Base-by-base conservation (phyloP, 352 stramenopile species). In the Phytopythium sindhum region DNA sequence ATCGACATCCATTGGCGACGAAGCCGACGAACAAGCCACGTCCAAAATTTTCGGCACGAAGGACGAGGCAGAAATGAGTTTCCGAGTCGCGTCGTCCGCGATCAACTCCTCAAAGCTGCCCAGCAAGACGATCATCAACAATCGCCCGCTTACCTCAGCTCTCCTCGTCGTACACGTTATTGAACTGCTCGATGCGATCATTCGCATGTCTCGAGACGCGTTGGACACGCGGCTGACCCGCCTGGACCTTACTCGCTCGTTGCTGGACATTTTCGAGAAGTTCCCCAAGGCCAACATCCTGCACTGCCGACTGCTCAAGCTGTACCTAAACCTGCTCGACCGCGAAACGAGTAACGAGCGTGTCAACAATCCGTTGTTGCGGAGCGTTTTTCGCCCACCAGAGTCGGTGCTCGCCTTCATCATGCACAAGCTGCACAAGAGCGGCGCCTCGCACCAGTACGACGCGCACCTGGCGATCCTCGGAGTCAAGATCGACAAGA, bases 401-500 rank as follows among this genome's bases (percentile, higher is more conserved):
- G 76, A 86, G 59, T 91, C 81, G 1, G 73, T 93, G 23, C 64
- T 90, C 48, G 73, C 77, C 28, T 91, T 89, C 28, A 89, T 93
- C 56, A 70, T 89, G 65, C 69, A 74, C 35, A 91, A 91, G 56
- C 51, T 93, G 15, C 57, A 87, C 57, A 62, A 74, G 14, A 91
- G 75, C 37, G 62, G 65, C 10, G 73, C 72, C 23, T 72, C 66
- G 9, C 84, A 89, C 47, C 72, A 75, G 14, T 93, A 90, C 50
- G 84, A 91, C 37, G 76, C 81, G 14, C 84, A 93, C 65, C 60
- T 93, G 31, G 76, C 84, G 19, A 89, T 93, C 41, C 73, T 93
- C 42, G 84, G 81, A 2, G 81, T 93, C 5, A 91, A 91, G 37
- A 91, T 93, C 60, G 80, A 88, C 58, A 90, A 89, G 62, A 89